Conservation (phyloP, 1,284 basidiomycete species). For the Grifola frondosa region DNA sequence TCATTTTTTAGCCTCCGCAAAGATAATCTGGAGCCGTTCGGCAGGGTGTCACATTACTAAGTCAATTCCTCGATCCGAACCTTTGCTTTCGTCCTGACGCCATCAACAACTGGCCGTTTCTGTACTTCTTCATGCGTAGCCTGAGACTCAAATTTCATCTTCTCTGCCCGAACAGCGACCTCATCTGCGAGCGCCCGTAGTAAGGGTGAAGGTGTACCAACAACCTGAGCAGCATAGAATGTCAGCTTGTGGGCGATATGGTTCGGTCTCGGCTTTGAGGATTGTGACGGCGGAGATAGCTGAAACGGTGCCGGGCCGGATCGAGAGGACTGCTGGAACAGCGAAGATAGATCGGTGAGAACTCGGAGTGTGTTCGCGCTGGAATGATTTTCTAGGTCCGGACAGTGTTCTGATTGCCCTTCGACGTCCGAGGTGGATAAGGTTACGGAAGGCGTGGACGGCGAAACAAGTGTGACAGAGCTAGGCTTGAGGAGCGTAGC, state of each 20-base stretch:
- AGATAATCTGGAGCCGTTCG: too few species aligned
- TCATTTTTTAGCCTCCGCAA: too few species aligned
- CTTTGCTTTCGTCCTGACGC: neutral
- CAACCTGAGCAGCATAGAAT: constrained; percentile 57
- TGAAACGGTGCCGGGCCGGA: neutral
- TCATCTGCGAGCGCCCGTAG: constrained; percentile 46
- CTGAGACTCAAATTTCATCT: constrained; percentile 19
- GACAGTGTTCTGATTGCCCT: constrained; percentile 21
- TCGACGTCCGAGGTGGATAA: constrained; percentile 10
- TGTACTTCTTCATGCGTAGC: neutral
- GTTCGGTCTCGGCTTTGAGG: constrained; percentile 31
- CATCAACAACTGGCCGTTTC: neutral
- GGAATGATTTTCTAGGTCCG: constrained; percentile 33
- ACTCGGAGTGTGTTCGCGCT: constrained; percentile 43
- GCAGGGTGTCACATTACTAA: neutral
- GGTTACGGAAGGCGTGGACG: constrained; percentile 12
- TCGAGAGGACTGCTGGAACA: constrained; percentile 31
- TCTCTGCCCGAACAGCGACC: constrained; percentile 27
- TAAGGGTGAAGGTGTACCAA: constrained; percentile 39
- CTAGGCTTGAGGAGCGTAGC: constrained; percentile 49
- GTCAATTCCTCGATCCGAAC: constrained; percentile 12
- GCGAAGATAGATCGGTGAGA: constrained; percentile 50
- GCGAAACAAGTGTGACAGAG: constrained; percentile 37
- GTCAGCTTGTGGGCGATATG: constrained; percentile 51
- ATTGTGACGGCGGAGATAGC: constrained; percentile 1